A percentile compares a stretch with the other conserved stretches of the same genome.
These are phyloP conservation scores for Uronychia setigera DNA, from an alignment of 73 alveolate species.

Conservation along the genomic window DNA sequence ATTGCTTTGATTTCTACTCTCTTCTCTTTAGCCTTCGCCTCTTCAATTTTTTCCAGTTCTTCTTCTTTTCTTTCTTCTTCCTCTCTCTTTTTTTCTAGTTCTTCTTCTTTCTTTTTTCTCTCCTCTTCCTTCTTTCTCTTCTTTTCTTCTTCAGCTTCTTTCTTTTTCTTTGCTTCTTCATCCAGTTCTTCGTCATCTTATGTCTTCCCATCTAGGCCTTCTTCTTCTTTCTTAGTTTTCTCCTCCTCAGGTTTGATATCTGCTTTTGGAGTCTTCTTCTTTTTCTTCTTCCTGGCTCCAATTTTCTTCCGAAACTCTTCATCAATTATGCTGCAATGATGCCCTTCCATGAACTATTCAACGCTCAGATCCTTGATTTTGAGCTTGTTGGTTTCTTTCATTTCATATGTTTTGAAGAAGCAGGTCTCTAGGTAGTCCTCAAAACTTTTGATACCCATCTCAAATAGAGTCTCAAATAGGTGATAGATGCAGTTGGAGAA, in stretches of 20 bases:
- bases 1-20: slow-evolving; percentile 23
- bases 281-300: background rate
- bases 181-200: background rate
- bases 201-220: background rate
- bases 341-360: slow-evolving; percentile 1
- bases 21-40: slow-evolving; percentile 6
- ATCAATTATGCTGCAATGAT: background rate
- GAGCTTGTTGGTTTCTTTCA: background rate
- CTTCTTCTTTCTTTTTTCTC: background rate
- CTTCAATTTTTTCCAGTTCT: background rate
- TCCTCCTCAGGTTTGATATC: background rate
- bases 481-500: background rate
- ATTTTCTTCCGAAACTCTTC: slow-evolving; percentile 1
- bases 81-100: background rate
- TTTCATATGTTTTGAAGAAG: background rate
- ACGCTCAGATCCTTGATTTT: background rate
- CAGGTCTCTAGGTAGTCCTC: slow-evolving; percentile 5
- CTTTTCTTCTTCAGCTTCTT: background rate
- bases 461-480: background rate
- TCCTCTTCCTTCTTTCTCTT: background rate
- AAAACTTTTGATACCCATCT: slow-evolving; percentile 4
- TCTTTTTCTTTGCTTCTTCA: slow-evolving; percentile 15
- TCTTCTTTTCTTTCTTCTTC: background rate
- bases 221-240: background rate
- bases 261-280: background rate